Percentiles rank a stretch among this genome's conserved stretches.
phyloP scores from a whole-genome alignment of 345 rosid species.

The Ailanthus altissimus region DNA sequence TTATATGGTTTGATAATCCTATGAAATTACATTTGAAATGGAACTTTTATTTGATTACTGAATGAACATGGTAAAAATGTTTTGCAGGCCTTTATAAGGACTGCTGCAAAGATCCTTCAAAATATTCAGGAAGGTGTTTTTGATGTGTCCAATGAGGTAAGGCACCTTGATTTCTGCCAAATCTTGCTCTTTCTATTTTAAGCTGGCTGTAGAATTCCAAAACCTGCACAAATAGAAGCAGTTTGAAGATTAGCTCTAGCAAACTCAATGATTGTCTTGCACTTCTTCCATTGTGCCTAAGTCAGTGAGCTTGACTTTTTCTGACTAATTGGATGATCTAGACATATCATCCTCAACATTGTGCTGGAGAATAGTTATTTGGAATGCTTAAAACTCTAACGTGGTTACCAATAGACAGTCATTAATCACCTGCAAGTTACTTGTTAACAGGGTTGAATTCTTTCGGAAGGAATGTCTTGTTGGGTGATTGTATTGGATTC shows the following conservation, averaged over 20 bases:
- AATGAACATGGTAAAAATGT: neutral
- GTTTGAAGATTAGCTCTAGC: neutral
- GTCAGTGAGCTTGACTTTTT: neutral
- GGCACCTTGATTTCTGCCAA: neutral
- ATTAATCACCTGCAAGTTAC: neutral
- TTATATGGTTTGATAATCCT: neutral
- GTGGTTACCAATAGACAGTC: neutral
- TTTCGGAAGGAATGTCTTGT: neutral
- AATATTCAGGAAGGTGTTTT: conserved; percentile 87
- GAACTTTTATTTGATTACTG: neutral
- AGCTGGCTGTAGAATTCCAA: neutral
- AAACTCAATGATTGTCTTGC: neutral
- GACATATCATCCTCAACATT: too few species aligned
- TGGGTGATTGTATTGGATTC: neutral
- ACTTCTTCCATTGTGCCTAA: neutral
- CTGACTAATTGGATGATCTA: neutral
- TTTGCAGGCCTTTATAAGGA: conserved; percentile 79
- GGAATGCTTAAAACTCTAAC: neutral
- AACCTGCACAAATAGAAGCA: neutral
- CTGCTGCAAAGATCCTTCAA: conserved; percentile 89
- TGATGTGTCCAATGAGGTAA: conserved; percentile 90
- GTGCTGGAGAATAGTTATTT: neutral
- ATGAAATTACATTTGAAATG: neutral
- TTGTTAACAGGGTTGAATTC: neutral
- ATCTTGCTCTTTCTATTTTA: neutral